A percentile compares a stretch with the other conserved stretches of the same genome.
Evolutionary conservation across 805 yeast genomes (phyloP).

Genomic region (Candida chauliodis): DNA sequence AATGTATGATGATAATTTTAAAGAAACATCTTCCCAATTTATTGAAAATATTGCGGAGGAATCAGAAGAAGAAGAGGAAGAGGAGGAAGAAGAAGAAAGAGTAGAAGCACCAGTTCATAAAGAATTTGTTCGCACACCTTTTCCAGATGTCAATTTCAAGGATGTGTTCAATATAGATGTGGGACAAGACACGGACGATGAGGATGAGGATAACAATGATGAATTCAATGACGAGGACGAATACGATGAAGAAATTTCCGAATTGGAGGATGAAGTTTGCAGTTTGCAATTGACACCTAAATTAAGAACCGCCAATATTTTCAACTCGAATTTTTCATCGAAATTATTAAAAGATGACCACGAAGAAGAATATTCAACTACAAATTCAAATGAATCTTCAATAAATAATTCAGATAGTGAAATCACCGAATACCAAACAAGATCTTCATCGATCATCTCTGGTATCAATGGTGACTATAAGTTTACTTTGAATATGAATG

Average conservation of each 20-base stretch:
- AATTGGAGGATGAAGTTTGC: slow-evolving; percentile 21
- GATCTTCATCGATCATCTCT: slow-evolving; percentile 38
- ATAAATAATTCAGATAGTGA: slow-evolving; percentile 7
- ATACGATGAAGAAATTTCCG: slow-evolving; percentile 18
- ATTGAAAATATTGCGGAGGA: slow-evolving; percentile 17
- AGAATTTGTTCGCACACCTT: slow-evolving; percentile 45
- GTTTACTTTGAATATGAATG: slow-evolving; percentile 60
- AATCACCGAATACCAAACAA: slow-evolving; percentile 27
- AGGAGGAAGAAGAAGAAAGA: slow-evolving; percentile 9
- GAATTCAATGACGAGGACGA: slow-evolving; percentile 15
- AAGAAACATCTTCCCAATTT: slow-evolving; percentile 18
- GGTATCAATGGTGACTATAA: slow-evolving; percentile 39
- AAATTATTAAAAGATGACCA: slow-evolving; percentile 15
- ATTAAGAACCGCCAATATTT: background rate
- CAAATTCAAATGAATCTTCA: slow-evolving; percentile 12
- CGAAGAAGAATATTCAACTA: slow-evolving; percentile 18
- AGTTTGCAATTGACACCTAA: slow-evolving; percentile 14
- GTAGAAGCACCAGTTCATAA: slow-evolving; percentile 19
- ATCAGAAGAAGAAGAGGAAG: slow-evolving; percentile 6
- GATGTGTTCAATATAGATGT: slow-evolving; percentile 23
- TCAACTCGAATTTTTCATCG: slow-evolving; percentile 3
- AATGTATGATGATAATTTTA: slow-evolving; percentile 20
- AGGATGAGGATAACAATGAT: slow-evolving; percentile 17
- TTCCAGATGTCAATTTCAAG: slow-evolving; percentile 30
- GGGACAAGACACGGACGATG: slow-evolving; percentile 18